These are phyloP conservation scores for Pichia deserticola DNA, from an alignment of 805 yeast genomes.

Conservation along the genomic window DNA sequence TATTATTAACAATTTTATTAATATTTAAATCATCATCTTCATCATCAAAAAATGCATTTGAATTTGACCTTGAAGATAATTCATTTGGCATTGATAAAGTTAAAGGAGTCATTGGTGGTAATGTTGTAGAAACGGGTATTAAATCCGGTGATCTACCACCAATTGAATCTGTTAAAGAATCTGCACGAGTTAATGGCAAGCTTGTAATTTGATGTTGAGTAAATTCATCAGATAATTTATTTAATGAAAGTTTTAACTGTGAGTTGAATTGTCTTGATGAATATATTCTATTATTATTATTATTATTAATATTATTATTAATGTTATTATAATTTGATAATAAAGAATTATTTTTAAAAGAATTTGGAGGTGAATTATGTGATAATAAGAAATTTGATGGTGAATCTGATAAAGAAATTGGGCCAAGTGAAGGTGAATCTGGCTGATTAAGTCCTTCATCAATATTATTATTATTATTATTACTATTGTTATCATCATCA, in stretches of 20 bases:
- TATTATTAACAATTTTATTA: not conserved
- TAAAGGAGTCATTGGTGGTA: conserved; percentile 33
- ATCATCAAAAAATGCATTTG: conserved; percentile 7
- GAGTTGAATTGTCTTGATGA: not conserved
- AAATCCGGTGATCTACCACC: conserved; percentile 30
- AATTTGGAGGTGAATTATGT: conserved; percentile 45
- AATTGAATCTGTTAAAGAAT: conserved; percentile 20
- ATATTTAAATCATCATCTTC: conserved; percentile 12
- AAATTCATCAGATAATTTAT: not conserved
- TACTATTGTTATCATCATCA: no score
- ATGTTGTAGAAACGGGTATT: conserved; percentile 27
- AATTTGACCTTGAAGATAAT: conserved; percentile 2
- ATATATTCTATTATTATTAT: not conserved
- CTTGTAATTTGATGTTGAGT: not conserved
- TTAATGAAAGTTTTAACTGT: conserved; percentile 1
- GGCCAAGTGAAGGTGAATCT: conserved; percentile 46
- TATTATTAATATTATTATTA: not conserved
- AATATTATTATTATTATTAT: not conserved
- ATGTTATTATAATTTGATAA: not conserved
- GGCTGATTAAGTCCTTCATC: conserved; percentile 25
- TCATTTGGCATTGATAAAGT: conserved; percentile 21
- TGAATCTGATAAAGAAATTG: conserved; percentile 45
- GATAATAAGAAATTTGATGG: conserved; percentile 49
- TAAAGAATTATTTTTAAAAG: conserved; percentile 22
- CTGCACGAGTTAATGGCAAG: conserved; percentile 14